These are phyloP conservation scores for Hemileccinum impolitum DNA, from an alignment of 768 basidiomycete species.

Conservation along the genomic window DNA sequence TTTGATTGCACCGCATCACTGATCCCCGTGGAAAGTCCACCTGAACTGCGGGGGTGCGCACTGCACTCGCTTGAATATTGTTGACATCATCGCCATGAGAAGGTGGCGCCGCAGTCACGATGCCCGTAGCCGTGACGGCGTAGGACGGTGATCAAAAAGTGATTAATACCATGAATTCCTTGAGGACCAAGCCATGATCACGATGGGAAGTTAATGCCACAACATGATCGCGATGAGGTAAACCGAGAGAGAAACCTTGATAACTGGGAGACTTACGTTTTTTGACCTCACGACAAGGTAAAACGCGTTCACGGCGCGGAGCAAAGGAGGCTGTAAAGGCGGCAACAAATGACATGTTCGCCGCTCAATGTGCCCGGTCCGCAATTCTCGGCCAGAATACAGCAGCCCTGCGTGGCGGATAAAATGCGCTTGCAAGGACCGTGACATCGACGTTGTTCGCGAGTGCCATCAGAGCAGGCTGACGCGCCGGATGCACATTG, in stretches of 20 bases:
- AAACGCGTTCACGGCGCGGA: slow-evolving; percentile 16
- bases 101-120: background rate
- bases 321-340: slow-evolving; percentile 16
- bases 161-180: background rate
- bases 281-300: slow-evolving; percentile 13
- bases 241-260: slow-evolving; percentile 10
- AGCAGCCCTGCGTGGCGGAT: background rate
- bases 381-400: slow-evolving; percentile 21
- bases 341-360: slow-evolving; percentile 11
- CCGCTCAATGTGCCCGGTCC: slow-evolving; percentile 24
- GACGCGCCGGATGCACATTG: background rate
- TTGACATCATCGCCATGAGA: background rate
- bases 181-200: slow-evolving; percentile 1
- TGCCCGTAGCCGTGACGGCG: background rate
- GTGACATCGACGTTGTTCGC: background rate
- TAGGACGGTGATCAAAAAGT: slow-evolving; percentile 16
- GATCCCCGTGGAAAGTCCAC: no score
- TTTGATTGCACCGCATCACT: no score
- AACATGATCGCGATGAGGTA: slow-evolving; percentile 11
- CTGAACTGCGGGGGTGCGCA: no score
- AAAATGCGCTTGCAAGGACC: no score
- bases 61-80: no score
- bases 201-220: slow-evolving; percentile 1
- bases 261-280: slow-evolving; percentile 24
- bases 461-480: no score